Evolutionary conservation across 345 rosid genomes (phyloP).

Genomic region (Citrus glauca): DNA sequence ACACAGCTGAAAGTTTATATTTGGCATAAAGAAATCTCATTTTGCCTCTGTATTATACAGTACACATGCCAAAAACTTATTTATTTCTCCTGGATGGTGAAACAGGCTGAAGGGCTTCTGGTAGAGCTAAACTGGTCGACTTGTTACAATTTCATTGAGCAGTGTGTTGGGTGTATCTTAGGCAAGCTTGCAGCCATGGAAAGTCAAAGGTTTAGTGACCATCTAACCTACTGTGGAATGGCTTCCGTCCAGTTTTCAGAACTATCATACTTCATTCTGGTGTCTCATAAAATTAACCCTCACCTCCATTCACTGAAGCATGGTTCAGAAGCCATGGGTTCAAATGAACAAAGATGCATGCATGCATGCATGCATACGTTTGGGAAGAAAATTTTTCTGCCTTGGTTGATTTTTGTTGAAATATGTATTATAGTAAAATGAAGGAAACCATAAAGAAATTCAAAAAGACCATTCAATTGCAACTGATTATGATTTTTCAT

Average conservation of each 20-base stretch:
- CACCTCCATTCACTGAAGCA: neutral
- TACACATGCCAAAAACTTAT: neutral
- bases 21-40: neutral
- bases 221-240: neutral
- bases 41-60: neutral
- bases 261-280: neutral
- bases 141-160: constrained; percentile 56
- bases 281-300: neutral
- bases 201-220: constrained; percentile 52
- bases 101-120: constrained; percentile 76
- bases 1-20: neutral
- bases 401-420: neutral
- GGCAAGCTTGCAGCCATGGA: constrained; percentile 50
- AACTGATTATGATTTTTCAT: neutral
- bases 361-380: neutral
- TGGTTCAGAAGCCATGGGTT: neutral
- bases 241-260: neutral
- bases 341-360: neutral
- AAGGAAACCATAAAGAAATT: neutral
- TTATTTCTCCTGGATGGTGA: constrained; percentile 6
- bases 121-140: constrained; percentile 55
- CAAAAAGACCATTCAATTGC: neutral
- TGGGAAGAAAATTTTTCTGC: neutral
- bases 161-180: constrained; percentile 42
- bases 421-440: neutral